These are phyloP conservation scores for Meira miltonrushii DNA, from an alignment of 1,284 basidiomycete genomes.

Conservation along the genomic window DNA sequence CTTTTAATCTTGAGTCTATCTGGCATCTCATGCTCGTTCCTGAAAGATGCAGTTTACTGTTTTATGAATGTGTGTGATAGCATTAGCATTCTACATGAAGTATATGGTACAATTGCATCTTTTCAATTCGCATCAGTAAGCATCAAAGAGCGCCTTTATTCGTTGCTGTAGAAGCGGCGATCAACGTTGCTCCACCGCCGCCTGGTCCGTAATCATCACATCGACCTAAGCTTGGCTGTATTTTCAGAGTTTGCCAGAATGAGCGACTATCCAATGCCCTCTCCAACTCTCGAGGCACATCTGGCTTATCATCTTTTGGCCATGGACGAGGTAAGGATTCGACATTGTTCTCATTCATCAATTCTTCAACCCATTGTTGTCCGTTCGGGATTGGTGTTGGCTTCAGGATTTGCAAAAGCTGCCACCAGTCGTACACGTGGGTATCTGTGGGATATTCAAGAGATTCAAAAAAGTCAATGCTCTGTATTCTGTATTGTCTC, in stretches of 20 bases:
- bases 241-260: slow-evolving; percentile 15
- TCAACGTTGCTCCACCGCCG: neutral
- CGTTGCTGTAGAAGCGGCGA: too few relatives aligned
- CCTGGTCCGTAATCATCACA: slow-evolving; percentile 11
- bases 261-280: slow-evolving; percentile 15
- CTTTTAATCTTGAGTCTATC: too few relatives aligned
- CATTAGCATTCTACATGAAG: too few relatives aligned
- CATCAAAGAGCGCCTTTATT: too few relatives aligned
- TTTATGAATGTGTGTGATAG: too few relatives aligned
- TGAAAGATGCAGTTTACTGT: too few relatives aligned
- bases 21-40: too few relatives aligned
- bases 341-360: slow-evolving; percentile 10
- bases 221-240: slow-evolving; percentile 10
- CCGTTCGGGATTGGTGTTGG: neutral
- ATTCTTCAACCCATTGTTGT: slow-evolving; percentile 13
- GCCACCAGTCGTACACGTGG: slow-evolving; percentile 24
- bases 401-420: slow-evolving; percentile 10
- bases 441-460: slow-evolving; percentile 6
- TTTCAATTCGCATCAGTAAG: too few relatives aligned
- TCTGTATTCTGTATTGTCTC: neutral
- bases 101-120: too few relatives aligned
- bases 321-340: slow-evolving; percentile 12
- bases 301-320: neutral
- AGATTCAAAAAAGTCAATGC: neutral
- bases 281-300: slow-evolving; percentile 14